These are phyloP conservation scores for Aschersonia sp. DNA, from an alignment of 2,329 filamentous ascomycete species.

Conservation along the genomic window DNA sequence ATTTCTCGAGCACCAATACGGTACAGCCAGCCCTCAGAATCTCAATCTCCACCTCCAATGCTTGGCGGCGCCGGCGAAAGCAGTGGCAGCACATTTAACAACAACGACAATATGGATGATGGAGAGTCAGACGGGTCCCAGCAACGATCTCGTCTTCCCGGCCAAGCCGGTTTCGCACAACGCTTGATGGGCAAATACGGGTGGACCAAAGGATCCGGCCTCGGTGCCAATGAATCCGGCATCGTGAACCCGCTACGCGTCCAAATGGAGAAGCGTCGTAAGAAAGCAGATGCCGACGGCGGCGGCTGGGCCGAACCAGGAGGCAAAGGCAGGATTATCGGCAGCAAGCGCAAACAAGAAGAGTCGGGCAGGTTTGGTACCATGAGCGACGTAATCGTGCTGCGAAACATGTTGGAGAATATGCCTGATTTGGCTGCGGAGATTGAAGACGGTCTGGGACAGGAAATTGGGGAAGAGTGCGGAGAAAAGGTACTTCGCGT, in stretches of 20 bases:
- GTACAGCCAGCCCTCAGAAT: constrained; percentile 32
- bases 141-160: constrained; percentile 50
- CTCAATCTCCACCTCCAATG: constrained; percentile 28
- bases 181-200: constrained; percentile 89
- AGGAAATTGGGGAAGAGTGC: constrained; percentile 94
- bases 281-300: constrained; percentile 62
- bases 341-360: constrained; percentile 44
- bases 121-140: constrained; percentile 22
- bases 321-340: constrained; percentile 66
- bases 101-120: constrained; percentile 13
- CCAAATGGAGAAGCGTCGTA: constrained; percentile 74
- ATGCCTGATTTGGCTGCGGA: constrained; percentile 66
- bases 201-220: constrained; percentile 75
- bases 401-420: constrained; percentile 74
- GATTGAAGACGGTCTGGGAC: constrained; percentile 60
- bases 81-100: neutral
- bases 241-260: constrained; percentile 75
- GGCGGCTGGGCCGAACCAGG: constrained; percentile 60
- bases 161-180: constrained; percentile 72
- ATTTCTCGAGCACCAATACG: constrained; percentile 69
- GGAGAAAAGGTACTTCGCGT: constrained; percentile 47
- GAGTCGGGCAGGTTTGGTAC: constrained; percentile 42
- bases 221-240: constrained; percentile 69
- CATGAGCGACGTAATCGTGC: constrained; percentile 71
- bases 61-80: constrained; percentile 21